phyloP scores from a whole-genome alignment of 1,284 basidiomycete genomes.

The Puccinia novopanici region DNA sequence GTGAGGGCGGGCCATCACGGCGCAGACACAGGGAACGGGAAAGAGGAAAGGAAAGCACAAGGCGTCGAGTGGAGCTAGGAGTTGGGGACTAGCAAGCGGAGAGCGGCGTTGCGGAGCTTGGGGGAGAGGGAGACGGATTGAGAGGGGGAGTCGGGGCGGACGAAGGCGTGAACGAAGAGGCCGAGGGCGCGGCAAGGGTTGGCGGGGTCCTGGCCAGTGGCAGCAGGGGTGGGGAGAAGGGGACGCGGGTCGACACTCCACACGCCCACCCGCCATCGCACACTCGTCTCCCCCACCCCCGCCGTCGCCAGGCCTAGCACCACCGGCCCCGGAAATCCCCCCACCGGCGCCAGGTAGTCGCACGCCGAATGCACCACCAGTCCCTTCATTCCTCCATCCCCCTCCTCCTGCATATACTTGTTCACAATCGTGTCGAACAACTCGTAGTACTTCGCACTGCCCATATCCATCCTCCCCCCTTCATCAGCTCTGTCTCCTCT shows the following conservation, averaged over 20 bases:
- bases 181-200: slow-evolving; percentile 21
- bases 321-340: slow-evolving; percentile 9
- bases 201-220: too few species aligned
- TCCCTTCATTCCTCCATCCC: slow-evolving; percentile 16
- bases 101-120: neutral
- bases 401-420: slow-evolving; percentile 25
- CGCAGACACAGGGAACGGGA: too few species aligned
- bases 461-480: too few species aligned
- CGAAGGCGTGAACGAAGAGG: slow-evolving; percentile 30
- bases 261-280: slow-evolving; percentile 20
- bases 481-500: too few species aligned
- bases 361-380: slow-evolving; percentile 44
- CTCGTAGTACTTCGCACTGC: slow-evolving; percentile 42
- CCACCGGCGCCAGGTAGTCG: slow-evolving; percentile 19
- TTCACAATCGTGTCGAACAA: slow-evolving; percentile 43
- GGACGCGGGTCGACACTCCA: neutral
- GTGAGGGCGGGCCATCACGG: too few species aligned
- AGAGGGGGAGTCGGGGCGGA: neutral
- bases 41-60: too few species aligned
- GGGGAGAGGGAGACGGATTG: neutral
- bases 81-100: neutral
- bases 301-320: slow-evolving; percentile 11
- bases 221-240: too few species aligned
- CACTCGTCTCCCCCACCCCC: slow-evolving; percentile 11
- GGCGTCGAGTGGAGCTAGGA: too few species aligned